These are phyloP conservation scores for Hygrocybe punicea DNA, from an alignment of 768 basidiomycete species.

Conservation along the genomic window DNA sequence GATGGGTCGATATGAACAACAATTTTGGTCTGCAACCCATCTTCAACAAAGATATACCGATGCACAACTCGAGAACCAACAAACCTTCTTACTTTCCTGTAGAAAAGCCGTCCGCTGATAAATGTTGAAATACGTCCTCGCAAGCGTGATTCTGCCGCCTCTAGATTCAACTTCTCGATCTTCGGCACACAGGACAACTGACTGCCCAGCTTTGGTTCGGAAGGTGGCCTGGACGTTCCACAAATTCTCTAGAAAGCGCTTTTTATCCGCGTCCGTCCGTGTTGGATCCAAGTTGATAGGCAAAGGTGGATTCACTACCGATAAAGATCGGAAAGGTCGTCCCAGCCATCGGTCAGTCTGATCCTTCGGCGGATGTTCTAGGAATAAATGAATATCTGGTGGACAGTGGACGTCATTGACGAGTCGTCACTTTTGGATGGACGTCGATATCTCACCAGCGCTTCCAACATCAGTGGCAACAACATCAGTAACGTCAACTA, in stretches of 20 bases:
- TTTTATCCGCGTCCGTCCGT: conserved; percentile 64
- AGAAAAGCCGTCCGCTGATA: conserved; percentile 80
- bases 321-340: conserved; percentile 75
- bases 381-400: conserved; percentile 78
- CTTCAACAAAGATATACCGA: conserved; percentile 2
- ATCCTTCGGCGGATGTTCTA: conserved; percentile 79
- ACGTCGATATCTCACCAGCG: conserved; percentile 52
- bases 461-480: conserved; percentile 83
- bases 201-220: conserved; percentile 68
- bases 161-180: conserved; percentile 74
- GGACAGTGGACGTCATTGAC: neutral
- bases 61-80: conserved; percentile 10
- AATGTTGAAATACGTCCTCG: conserved; percentile 85
- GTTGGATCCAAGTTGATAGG: conserved; percentile 63
- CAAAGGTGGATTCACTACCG: conserved; percentile 73
- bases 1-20: conserved; percentile 81
- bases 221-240: conserved; percentile 86
- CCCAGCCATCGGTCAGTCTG: conserved; percentile 85
- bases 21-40: conserved; percentile 67
- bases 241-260: conserved; percentile 80
- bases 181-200: conserved; percentile 65
- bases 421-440: neutral
- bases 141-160: conserved; percentile 57
- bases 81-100: conserved; percentile 75
- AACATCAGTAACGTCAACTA: conserved; percentile 80